Evolutionary conservation across 768 basidiomycete genomes (phyloP).

Genomic region (Suillus americanus): DNA sequence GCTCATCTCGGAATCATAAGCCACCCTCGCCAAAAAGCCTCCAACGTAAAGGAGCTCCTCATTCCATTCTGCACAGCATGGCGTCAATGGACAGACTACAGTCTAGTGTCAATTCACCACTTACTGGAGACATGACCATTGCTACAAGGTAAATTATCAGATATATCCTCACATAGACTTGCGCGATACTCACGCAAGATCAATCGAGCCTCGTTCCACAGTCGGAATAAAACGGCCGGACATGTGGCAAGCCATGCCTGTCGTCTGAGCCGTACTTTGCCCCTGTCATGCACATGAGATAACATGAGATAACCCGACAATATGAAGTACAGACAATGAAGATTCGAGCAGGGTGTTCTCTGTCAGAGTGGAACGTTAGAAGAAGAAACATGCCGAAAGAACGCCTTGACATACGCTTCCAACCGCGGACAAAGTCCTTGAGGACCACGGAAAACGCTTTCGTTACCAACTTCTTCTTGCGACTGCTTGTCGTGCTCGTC

Average conservation of each 20-base stretch:
- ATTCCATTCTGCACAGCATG: slow-evolving; percentile 72
- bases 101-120: slow-evolving; percentile 16
- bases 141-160: slow-evolving; percentile 34
- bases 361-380: slow-evolving; percentile 41
- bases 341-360: slow-evolving; percentile 50
- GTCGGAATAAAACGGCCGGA: slow-evolving; percentile 88
- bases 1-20: slow-evolving; percentile 80
- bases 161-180: slow-evolving; percentile 2
- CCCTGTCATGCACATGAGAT: slow-evolving; percentile 46
- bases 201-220: slow-evolving; percentile 89
- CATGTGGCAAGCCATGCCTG: slow-evolving; percentile 64
- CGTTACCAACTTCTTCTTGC: slow-evolving; percentile 56
- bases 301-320: not conserved
- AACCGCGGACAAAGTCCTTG: slow-evolving; percentile 80
- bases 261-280: slow-evolving; percentile 89
- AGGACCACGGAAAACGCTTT: slow-evolving; percentile 59
- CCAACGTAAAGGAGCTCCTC: slow-evolving; percentile 80
- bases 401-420: slow-evolving; percentile 52
- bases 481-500: slow-evolving; percentile 70
- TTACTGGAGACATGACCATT: slow-evolving; percentile 78
- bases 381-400: not conserved
- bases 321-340: slow-evolving; percentile 59
- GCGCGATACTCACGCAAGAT: slow-evolving; percentile 58
- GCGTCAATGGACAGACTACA: not conserved
- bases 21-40: slow-evolving; percentile 75